Conservation (phyloP, 1,139 yeast species). For the Pichia sp. region DNA sequence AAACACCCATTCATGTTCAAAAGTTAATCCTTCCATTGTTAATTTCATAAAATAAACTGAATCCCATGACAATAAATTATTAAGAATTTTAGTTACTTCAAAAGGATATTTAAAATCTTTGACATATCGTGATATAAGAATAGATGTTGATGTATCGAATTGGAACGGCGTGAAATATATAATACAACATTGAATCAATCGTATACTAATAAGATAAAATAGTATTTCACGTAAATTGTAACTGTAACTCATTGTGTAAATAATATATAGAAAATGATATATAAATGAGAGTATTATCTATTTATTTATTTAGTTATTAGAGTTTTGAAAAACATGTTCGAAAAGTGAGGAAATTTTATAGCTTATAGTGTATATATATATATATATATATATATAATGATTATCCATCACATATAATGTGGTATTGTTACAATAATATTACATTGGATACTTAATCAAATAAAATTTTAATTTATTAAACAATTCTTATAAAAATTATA, state of each 20-base stretch:
- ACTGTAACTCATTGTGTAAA: not conserved
- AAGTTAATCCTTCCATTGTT: slow-evolving; percentile 45
- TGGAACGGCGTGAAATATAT: slow-evolving; percentile 38
- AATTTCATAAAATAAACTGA: slow-evolving; percentile 66
- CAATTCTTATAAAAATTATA: no score
- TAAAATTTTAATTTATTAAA: no score
- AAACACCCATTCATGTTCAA: slow-evolving; percentile 89
- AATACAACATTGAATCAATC: slow-evolving; percentile 32
- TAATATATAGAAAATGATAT: no score
- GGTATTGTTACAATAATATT: no score
- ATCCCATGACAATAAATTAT: slow-evolving; percentile 75
- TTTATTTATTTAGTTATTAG: no score
- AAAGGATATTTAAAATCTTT: slow-evolving; percentile 3
- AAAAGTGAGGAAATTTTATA: no score
- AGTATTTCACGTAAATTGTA: slow-evolving; percentile 2
- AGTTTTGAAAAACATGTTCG: no score
- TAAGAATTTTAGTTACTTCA: slow-evolving; percentile 33
- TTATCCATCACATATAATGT: no score
- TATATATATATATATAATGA: no score
- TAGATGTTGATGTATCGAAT: slow-evolving; percentile 32
- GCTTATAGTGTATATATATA: no score
- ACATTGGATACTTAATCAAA: no score
- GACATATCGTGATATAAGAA: slow-evolving; percentile 16
- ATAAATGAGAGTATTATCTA: no score
- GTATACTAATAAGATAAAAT: not conserved